These are phyloP conservation scores for Mycosphaerella sp. DNA, from an alignment of 2,329 filamentous ascomycete genomes.

Conservation along the genomic window DNA sequence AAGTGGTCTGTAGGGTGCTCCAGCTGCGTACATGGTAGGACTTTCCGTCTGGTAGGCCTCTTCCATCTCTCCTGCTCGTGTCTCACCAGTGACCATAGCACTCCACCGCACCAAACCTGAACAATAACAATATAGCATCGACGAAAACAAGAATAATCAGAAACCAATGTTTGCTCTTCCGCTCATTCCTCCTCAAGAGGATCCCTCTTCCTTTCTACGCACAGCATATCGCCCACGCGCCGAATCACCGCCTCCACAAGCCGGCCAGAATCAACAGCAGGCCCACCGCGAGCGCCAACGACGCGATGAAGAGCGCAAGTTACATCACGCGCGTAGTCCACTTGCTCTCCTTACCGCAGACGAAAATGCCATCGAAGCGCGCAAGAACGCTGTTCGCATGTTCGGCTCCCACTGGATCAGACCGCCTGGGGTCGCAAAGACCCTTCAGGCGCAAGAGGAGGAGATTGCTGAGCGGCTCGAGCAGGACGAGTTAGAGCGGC, in stretches of 20 bases:
- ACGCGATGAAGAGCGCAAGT: constrained; percentile 31
- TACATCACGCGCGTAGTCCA: constrained; percentile 45
- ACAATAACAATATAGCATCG: neutral
- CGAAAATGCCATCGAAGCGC: constrained; percentile 67
- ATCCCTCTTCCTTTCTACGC: constrained; percentile 25
- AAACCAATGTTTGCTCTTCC: constrained; percentile 30
- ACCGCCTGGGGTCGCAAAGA: constrained; percentile 82
- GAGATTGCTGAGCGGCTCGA: constrained; percentile 85
- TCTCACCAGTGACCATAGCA: neutral
- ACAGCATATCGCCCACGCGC: constrained; percentile 25
- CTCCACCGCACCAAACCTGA: neutral
- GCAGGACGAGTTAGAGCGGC: constrained; percentile 64
- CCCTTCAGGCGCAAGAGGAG: constrained; percentile 81
- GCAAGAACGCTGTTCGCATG: constrained; percentile 73
- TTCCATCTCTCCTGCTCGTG: no score
- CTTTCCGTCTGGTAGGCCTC: no score
- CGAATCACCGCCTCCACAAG: constrained; percentile 23
- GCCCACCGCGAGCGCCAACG: constrained; percentile 27
- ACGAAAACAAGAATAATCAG: neutral
- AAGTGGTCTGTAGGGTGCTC: no score
- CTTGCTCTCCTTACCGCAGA: constrained; percentile 67
- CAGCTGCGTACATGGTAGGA: no score
- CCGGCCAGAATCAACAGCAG: constrained; percentile 23
- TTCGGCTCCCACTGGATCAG: constrained; percentile 88
- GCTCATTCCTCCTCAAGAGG: constrained; percentile 29